Base-by-base conservation (phyloP, 73 alveolate genomes). In the Durusdinium trenchii region DNA sequence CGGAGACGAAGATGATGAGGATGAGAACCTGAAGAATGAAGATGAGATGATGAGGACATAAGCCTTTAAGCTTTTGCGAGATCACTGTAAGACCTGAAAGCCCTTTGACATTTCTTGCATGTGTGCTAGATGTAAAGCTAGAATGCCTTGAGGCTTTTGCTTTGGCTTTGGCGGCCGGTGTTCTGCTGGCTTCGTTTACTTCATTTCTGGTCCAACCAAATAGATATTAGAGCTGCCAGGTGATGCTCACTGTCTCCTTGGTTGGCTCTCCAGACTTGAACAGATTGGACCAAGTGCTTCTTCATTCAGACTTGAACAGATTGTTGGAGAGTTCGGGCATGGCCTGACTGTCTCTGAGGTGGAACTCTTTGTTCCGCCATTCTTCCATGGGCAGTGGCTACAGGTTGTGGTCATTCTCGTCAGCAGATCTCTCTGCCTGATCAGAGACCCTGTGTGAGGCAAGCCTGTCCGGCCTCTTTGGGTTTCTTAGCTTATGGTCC, bases 91-190 rank as follows among this genome's bases (percentile, higher is more conserved):
- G n/a, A n/a, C n/a, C n/a, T n/a, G n/a, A n/a, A n/a, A n/a, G n/a
- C n/a, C n/a, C n/a, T n/a, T n/a, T n/a, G n/a, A n/a, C n/a, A n/a
- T n/a, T n/a, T n/a, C n/a, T n/a, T n/a, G n/a, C n/a, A n/a, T n/a
- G n/a, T n/a, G n/a, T n/a, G n/a, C n/a, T n/a, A n/a, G n/a, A n/a
- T n/a, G n/a, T 6, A 23, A 23, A 6, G 38, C 62, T 71, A 82
- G 69, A 16, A 35, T 10, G 0, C n/a, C 3, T 84, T 75, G 46
- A 91, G 98, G 98, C 98, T 57, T 91, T 91, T 36, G 98, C 98
- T 18, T 71, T 91, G 76, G 98, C 98, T 32, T 45, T 91, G 48
- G 98, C 98, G 20, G 98, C 98, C 42, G 98, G 98, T 45, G 98
- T 78, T 30, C 35, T 50, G 52, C 98, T 46, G 86, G 84, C 95